Evolutionary conservation across 2,329 filamentous ascomycete genomes (phyloP).

Genomic region (Talaromyces piceae): DNA sequence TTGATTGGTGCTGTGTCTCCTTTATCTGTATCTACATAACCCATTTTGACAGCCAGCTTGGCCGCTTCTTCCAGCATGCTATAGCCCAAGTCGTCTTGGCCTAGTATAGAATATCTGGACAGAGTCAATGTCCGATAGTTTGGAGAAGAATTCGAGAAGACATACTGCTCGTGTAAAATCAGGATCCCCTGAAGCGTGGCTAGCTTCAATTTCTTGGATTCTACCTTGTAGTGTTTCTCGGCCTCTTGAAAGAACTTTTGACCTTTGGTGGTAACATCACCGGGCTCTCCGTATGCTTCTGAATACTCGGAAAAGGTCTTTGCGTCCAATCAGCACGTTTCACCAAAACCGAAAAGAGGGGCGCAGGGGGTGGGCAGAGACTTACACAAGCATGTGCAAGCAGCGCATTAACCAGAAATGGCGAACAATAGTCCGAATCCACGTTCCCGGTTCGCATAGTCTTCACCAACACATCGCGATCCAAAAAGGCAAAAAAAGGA

Average conservation of each 20-base stretch:
- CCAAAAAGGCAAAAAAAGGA: slow-evolving; percentile 74
- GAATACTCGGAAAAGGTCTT: slow-evolving; percentile 35
- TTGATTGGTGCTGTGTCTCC: slow-evolving; percentile 14
- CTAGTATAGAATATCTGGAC: slow-evolving; percentile 28
- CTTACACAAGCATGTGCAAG: slow-evolving; percentile 50
- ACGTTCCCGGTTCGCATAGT: slow-evolving; percentile 27
- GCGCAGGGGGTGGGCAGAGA: background rate
- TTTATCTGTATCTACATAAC: slow-evolving; percentile 22
- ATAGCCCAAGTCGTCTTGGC: slow-evolving; percentile 31
- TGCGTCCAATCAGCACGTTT: slow-evolving; percentile 2
- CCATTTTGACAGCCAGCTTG: slow-evolving; percentile 25
- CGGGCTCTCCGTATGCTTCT: slow-evolving; percentile 30
- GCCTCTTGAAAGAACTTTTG: slow-evolving; percentile 30
- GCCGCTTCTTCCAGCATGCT: slow-evolving; percentile 31
- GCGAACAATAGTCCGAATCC: slow-evolving; percentile 68
- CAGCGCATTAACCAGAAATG: slow-evolving; percentile 85
- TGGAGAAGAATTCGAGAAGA: background rate
- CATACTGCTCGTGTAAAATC: slow-evolving; percentile 26
- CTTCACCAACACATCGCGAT: slow-evolving; percentile 66
- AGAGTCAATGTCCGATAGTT: background rate
- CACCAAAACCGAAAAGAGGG: background rate
- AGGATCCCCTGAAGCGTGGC: slow-evolving; percentile 28
- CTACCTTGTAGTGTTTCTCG: slow-evolving; percentile 21
- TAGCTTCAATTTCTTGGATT: slow-evolving; percentile 20
- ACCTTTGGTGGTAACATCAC: slow-evolving; percentile 31